Evolutionary conservation across 1,139 yeast genomes (phyloP).

Genomic region (Yamadazyma oceani): DNA sequence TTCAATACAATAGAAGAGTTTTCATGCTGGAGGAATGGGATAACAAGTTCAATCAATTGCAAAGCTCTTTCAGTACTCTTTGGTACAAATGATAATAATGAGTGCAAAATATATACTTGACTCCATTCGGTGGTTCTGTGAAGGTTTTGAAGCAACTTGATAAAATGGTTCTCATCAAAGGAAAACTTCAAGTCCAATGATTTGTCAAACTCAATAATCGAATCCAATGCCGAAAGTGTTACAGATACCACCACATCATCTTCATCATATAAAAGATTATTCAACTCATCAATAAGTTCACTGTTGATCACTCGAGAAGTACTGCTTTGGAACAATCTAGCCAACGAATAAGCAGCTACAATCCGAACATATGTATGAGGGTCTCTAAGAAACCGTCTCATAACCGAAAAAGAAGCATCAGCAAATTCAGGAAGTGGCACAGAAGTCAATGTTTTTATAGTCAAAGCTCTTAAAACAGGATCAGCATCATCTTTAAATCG

Average conservation of each 20-base stretch:
- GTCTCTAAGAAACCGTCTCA: conserved; percentile 44
- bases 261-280: conserved; percentile 56
- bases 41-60: conserved; percentile 61
- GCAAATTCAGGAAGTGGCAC: conserved; percentile 56
- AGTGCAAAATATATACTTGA: conserved; percentile 67
- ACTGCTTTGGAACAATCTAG: conserved; percentile 64
- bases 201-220: conserved; percentile 59
- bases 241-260: conserved; percentile 68
- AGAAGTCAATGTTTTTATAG: conserved; percentile 64
- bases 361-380: conserved; percentile 63
- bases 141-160: conserved; percentile 49
- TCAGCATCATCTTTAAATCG: conserved; percentile 47
- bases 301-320: conserved; percentile 45
- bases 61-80: conserved; percentile 64
- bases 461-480: conserved; percentile 44
- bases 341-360: conserved; percentile 68
- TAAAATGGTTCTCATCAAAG: conserved; percentile 57
- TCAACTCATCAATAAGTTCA: conserved; percentile 54
- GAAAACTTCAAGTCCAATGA: conserved; percentile 45
- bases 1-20: conserved; percentile 82
- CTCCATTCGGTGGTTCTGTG: conserved; percentile 77
- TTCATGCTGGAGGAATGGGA: conserved; percentile 78
- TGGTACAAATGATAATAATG: conserved; percentile 73
- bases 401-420: conserved; percentile 27
- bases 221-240: conserved; percentile 67